A percentile compares a stretch with the other conserved stretches of the same genome.
These are phyloP conservation scores for Phytopythium montanum DNA, from an alignment of 352 stramenopile species.

Conservation along the genomic window DNA sequence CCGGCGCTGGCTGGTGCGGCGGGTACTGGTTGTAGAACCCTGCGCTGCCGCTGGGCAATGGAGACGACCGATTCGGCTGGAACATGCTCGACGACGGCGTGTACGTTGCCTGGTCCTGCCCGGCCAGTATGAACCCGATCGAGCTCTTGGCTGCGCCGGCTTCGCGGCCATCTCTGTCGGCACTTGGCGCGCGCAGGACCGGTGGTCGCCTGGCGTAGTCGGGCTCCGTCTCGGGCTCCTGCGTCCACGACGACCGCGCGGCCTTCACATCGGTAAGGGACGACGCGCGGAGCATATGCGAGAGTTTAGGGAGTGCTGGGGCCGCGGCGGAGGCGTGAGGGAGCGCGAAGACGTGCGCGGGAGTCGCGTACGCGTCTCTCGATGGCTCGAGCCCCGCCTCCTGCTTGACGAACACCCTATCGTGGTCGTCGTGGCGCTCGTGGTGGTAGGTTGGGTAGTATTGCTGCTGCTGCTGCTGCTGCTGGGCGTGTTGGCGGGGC, in stretches of 20 bases:
- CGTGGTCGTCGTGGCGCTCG: background rate
- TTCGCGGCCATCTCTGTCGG: background rate
- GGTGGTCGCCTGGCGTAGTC: background rate
- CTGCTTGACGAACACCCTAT: slow-evolving; percentile 6
- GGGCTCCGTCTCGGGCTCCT: slow-evolving; percentile 6
- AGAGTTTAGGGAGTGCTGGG: slow-evolving; percentile 7
- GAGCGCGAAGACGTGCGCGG: background rate
- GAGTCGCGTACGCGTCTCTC: background rate
- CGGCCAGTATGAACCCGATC: slow-evolving; percentile 39
- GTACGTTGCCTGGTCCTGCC: slow-evolving; percentile 4
- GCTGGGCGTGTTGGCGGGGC: background rate
- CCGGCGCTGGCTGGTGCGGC: background rate
- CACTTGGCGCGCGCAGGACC: background rate
- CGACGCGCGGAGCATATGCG: slow-evolving; percentile 7
- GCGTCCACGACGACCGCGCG: background rate
- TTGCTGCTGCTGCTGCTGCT: background rate
- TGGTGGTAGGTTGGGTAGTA: background rate
- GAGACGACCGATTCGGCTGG: too few species aligned
- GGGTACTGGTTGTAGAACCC: background rate
- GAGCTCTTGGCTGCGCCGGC: slow-evolving; percentile 26
- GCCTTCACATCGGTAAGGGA: background rate
- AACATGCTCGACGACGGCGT: background rate
- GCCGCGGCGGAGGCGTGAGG: background rate
- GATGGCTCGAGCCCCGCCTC: background rate
- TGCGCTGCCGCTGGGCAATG: background rate